Evolutionary conservation across 2,329 filamentous ascomycete genomes (phyloP), one percentile per base, ranked within the genome.

Genomic region (Epichloe sibirici): DNA sequence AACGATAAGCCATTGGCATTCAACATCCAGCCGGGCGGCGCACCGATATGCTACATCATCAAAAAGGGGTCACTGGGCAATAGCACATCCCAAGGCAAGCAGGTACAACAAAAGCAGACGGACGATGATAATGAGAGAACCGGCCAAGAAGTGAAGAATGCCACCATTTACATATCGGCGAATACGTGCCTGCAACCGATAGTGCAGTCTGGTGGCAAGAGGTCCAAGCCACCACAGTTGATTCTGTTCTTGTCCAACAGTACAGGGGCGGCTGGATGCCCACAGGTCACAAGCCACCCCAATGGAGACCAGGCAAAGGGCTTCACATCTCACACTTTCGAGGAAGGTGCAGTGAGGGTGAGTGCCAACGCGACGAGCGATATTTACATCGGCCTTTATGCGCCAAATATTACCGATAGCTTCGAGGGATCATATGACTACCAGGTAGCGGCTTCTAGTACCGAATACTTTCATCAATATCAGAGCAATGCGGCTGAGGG

Each of bases 161-260:
- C 68, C 43, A 79, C 70, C 2, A 73, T 97, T 3, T 96, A 86
- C 66, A 76, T 98, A 51, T 90, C 90, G 2, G 82, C 90, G 44
- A 97, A 90, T 58, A 90, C 88, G 1, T 98, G 93, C 67, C 68
- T 80, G 28, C 89, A 94, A 61, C 93, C 91, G 12, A 65, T 43
- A 23, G 21, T 48, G 31, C 28, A 49, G 21, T 34, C 34, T 1
- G 45, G 51, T 48, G 48, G 34, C n/a, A 55, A 58, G 46, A 13
- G 17, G 1, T 21, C 47, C 9, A 40, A 39, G 28, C 78, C 86
- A 12, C 85, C 86, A 1, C 90, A 95, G 61, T 76, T 97, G 49
- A 78, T 79, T 12, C 71, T 97, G 9, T 95, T 86, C 62, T 74
- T 95, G 47, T 94, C 90, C 3, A 81, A 63, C n/a, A 63, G 64